These are phyloP conservation scores for Ogataea methanolica DNA, from an alignment of 805 yeast species.

Conservation along the genomic window DNA sequence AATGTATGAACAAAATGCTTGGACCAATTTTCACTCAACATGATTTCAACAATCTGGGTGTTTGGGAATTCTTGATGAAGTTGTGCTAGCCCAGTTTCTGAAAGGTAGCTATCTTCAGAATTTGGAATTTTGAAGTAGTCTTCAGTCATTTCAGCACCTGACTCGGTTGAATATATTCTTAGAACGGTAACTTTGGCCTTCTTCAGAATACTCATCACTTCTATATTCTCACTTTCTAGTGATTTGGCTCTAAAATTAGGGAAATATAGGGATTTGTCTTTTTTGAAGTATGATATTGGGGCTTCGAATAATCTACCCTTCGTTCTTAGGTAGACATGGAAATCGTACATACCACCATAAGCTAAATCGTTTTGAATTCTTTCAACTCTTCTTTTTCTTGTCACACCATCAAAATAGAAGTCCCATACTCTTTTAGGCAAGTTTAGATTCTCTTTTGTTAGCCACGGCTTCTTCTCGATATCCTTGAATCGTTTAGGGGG, in stretches of 20 bases:
- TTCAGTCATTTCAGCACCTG: conserved; percentile 65
- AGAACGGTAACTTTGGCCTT: conserved; percentile 55
- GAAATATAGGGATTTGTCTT: conserved; percentile 70
- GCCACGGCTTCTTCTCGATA: conserved; percentile 15
- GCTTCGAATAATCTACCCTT: conserved; percentile 82
- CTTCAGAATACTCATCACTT: conserved; percentile 36
- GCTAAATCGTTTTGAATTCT: conserved; percentile 57
- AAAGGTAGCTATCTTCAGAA: conserved; percentile 37
- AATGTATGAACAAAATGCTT: conserved; percentile 62
- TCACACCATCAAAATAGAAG: conserved; percentile 33
- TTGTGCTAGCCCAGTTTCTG: conserved; percentile 35
- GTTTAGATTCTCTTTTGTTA: conserved; percentile 26
- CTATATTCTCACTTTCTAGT: conserved; percentile 32
- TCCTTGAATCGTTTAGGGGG: conserved; percentile 23
- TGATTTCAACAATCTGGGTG: conserved; percentile 71
- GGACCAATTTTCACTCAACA: conserved; percentile 66
- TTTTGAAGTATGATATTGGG: conserved; percentile 74
- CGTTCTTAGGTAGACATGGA: conserved; percentile 62
- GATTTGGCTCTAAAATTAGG: conserved; percentile 70
- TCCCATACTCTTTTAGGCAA: conserved; percentile 29
- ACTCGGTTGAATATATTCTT: conserved; percentile 58
- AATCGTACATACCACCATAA: conserved; percentile 62
- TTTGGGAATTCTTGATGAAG: conserved; percentile 42
- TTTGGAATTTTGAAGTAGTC: conserved; percentile 50
- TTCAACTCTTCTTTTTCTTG: conserved; percentile 29